Base-by-base conservation (phyloP, 2,329 filamentous ascomycete species). In the Fusarium temperatum region DNA sequence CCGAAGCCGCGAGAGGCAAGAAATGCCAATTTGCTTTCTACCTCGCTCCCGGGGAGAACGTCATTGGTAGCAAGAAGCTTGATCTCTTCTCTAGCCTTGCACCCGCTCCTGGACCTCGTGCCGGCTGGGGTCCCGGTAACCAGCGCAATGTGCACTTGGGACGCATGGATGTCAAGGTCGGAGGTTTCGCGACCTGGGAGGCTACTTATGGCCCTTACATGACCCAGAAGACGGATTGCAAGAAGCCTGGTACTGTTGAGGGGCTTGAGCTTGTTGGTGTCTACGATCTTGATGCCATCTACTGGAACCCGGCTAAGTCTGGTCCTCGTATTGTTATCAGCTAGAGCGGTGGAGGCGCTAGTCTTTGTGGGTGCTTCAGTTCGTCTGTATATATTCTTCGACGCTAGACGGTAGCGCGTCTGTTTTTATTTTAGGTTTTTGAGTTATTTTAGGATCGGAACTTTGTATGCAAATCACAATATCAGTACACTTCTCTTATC, bases 241-340 rank as follows among this genome's bases (percentile, higher is more conserved):
- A 63, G 61, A 38, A 45, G n/a, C 61, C 61, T 50, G 42, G 61
- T 30, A 63, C 54, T 14, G 41, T 63, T 5, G 61, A 63, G 36
- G 61, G 28, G 5, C 56, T 63, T 61, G 41, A 63, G 54, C 39
- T 63, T 48, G 41, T 63, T 13, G 61, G 61, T 41, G 61, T 63
- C 28, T 32, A 45, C 30, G 55, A 59, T 22, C 44, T 48, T 42
- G 26, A 63, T 58, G 56, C 17, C 6, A 36, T 63, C 10, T 61
- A 61, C 54, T 63, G 41, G 61, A 35, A 35, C 28, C 61, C 54
- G 32, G 28, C 42, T 5, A 44, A 39, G 26, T 63, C 56, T 60
- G 54, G 54, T 1, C 61, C 61, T 32, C 54, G 41, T 18, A 63
- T 63, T 35, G 36, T 63, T 30, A 59, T 59, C 15, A 59, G 42